Percentiles rank a stretch among this genome's conserved stretches.
Conservation (phyloP, 306 rosid genomes). For the Malus sieversii region DNA sequence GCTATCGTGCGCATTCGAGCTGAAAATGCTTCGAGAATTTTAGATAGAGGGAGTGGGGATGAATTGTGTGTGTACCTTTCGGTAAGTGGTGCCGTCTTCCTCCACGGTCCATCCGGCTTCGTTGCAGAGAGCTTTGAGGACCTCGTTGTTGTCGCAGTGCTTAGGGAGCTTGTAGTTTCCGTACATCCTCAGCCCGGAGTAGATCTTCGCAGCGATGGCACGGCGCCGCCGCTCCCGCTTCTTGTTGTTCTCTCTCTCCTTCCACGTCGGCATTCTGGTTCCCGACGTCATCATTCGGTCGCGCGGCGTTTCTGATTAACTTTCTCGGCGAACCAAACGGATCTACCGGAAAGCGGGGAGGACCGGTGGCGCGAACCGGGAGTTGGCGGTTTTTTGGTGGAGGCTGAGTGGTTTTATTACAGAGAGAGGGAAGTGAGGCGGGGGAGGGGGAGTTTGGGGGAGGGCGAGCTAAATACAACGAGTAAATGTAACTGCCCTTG, state of each 20-base stretch:
- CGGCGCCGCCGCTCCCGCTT: constrained; percentile 50
- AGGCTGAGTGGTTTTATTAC: not conserved
- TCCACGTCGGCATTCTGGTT: constrained; percentile 67
- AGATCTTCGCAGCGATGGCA: constrained; percentile 67
- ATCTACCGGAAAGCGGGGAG: not conserved
- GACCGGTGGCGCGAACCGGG: constrained; percentile 9
- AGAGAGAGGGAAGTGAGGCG: not conserved
- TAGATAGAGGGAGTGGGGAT: not conserved
- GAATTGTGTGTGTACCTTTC: constrained; percentile 32
- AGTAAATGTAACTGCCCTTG: not conserved
- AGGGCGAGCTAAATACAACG: constrained; percentile 20
- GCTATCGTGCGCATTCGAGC: not conserved
- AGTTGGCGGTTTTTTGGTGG: not conserved
- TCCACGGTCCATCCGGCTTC: constrained; percentile 67
- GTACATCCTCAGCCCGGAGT: constrained; percentile 45
- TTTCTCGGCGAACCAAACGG: constrained; percentile 22
- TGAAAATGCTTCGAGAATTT: not conserved
- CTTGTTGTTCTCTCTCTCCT: constrained; percentile 63
- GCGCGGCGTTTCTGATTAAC: not conserved
- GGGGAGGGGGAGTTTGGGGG: not conserved
- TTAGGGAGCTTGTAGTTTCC: constrained; percentile 62
- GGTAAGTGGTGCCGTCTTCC: constrained; percentile 60
- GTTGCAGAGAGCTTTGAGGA: constrained; percentile 57
- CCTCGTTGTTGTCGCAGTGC: constrained; percentile 67
- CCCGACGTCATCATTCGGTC: constrained; percentile 39